These are phyloP conservation scores for grape (Vitis vinifera) DNA, from an alignment of 164 flowering plant species.

Conservation along the genomic window ASM3070453v1 NC_081814.1:6601501-6602000, in stretches of 20 bases:
- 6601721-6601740: neutral
- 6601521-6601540: neutral
- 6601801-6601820: neutral
- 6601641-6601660: no score
- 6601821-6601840: neutral
- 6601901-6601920: neutral
- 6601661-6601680: neutral
- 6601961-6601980: no score
- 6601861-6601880: constrained; percentile 2
- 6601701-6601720: neutral
- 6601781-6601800: constrained; percentile 9
- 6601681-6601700: neutral
- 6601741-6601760: neutral
- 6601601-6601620: constrained; percentile 7
- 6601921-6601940: no score
- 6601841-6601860: constrained; percentile 4
- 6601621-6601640: neutral
- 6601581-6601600: neutral
- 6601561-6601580: neutral
- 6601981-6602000: no score
- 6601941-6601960: no score
- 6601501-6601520: neutral
- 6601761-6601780: constrained; percentile 13
- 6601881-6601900: constrained; percentile 5
- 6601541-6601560: neutral